Evolutionary conservation across 1,139 yeast genomes (phyloP).

Genomic region (Entelexis paramagnoliae): DNA sequence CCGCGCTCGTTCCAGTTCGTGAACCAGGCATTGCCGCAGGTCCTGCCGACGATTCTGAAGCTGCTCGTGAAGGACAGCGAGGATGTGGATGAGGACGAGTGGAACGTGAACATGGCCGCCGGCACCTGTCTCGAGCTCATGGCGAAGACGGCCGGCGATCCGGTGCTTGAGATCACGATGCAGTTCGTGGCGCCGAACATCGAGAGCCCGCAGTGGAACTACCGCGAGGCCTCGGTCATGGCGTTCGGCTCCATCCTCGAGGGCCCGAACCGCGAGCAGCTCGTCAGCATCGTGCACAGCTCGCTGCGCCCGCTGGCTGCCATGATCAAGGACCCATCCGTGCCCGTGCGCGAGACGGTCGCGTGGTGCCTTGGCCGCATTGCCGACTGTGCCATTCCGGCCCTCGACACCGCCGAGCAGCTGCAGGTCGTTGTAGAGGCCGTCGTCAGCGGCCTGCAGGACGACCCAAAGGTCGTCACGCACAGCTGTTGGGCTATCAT

Average conservation of each 20-base stretch:
- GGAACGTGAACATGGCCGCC: constrained; percentile 98
- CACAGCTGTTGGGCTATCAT: constrained; percentile 97
- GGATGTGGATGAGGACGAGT: constrained; percentile 79
- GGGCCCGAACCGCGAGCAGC: constrained; percentile 75
- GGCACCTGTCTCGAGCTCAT: constrained; percentile 92
- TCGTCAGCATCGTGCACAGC: constrained; percentile 58
- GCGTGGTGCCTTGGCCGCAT: constrained; percentile 98
- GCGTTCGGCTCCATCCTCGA: constrained; percentile 95
- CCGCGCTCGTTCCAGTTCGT: constrained; percentile 53
- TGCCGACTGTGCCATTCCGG: constrained; percentile 75
- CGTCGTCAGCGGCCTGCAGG: constrained; percentile 64
- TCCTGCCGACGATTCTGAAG: constrained; percentile 72
- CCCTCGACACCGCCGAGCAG: constrained; percentile 55
- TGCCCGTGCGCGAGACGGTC: constrained; percentile 91
- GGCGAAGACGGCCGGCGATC: constrained; percentile 81
- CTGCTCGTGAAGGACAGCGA: constrained; percentile 83
- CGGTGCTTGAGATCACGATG: constrained; percentile 75
- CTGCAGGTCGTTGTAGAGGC: constrained; percentile 65
- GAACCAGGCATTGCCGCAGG: constrained; percentile 67
- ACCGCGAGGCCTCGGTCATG: constrained; percentile 96
- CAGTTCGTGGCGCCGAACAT: constrained; percentile 73
- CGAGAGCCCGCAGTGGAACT: constrained; percentile 57
- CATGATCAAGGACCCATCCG: constrained; percentile 59
- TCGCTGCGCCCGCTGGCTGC: constrained; percentile 70
- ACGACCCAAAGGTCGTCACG: constrained; percentile 84